Base-by-base conservation (phyloP, 768 basidiomycete genomes). In the Rhodotorula graminis region DNA sequence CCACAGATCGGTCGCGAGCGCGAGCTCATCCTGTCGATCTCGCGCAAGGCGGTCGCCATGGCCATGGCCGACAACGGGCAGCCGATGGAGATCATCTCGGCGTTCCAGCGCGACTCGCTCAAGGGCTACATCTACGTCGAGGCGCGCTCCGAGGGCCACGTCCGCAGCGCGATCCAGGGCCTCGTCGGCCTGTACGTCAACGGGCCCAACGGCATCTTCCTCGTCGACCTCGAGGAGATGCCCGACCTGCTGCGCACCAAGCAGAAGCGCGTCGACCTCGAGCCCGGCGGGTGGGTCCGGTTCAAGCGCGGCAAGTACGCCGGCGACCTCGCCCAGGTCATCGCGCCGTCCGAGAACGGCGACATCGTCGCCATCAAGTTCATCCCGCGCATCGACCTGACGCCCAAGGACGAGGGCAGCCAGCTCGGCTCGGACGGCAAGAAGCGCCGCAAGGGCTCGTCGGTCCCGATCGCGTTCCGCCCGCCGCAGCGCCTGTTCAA, bases 181-280 rank as follows among this genome's bases (percentile, higher is more conserved):
- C 89, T 98, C 61, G 90, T 98, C 63, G 96, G 94, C 64, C 88
- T 98, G 65, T 99, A 93, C 81, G 42, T 88, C 86, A 70, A 73
- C 60, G 67, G 71, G 10, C 65, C 75, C 77, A 88, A 90, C 63
- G 90, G 91, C 25, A 87, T 92, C 72, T 85, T 85, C 29, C 86
- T 96, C 47, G 93, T 97, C 1, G 93, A 93, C 14, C 93, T 97
- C 70, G 91, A 94, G 78, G 96, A 99, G 83, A 98, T 98, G 94
- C 92, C 96, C 27, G 92, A 91, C 71, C 83, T 98, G 50, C 85
- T 98, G 76, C 91, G 92, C 80, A 96, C 96, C 78, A 97, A 94
- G 84, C 94, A 94, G 83, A 90, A 93, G 79, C 92, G 93, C 73
- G 82, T 89, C 59, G 89, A 90, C 0, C 86, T 97, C 55, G 87